Evolutionary conservation across 2,329 filamentous ascomycete genomes (phyloP).

Genomic region (Clarireedia homoeocarpa): DNA sequence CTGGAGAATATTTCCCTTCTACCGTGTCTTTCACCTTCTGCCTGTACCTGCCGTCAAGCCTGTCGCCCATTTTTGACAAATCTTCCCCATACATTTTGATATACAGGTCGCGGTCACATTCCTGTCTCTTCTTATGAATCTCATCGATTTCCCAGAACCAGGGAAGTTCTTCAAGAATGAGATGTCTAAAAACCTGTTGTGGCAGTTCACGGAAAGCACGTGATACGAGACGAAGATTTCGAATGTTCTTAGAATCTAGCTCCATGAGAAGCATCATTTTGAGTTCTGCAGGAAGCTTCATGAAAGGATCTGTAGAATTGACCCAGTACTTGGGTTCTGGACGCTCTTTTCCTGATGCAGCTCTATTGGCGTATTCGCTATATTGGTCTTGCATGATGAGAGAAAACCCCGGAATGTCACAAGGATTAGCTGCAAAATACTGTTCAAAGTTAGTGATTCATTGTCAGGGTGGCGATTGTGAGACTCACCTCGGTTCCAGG

Average conservation of each 20-base stretch:
- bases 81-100: constrained; percentile 1
- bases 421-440: constrained; percentile 12
- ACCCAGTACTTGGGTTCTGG: neutral
- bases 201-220: constrained; percentile 6
- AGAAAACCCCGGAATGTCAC: constrained; percentile 9
- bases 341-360: neutral
- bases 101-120: neutral
- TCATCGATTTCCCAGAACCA: constrained; percentile 13
- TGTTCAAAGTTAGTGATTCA: neutral
- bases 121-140: neutral
- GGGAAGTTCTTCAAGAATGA: constrained; percentile 9
- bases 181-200: constrained; percentile 2
- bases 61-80: neutral
- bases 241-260: neutral
- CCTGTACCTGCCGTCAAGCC: neutral
- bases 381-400: neutral
- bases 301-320: constrained; percentile 6
- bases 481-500: constrained; percentile 8
- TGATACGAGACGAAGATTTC: constrained; percentile 1
- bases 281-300: neutral
- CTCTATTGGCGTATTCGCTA: neutral
- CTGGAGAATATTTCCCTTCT: neutral
- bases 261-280: constrained; percentile 3
- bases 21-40: constrained; percentile 3
- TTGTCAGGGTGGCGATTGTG: neutral